A percentile compares a stretch with the other conserved stretches of the same genome.
Conservation (phyloP, 805 yeast genomes). For the Zygoascus bituminiphila region DNA sequence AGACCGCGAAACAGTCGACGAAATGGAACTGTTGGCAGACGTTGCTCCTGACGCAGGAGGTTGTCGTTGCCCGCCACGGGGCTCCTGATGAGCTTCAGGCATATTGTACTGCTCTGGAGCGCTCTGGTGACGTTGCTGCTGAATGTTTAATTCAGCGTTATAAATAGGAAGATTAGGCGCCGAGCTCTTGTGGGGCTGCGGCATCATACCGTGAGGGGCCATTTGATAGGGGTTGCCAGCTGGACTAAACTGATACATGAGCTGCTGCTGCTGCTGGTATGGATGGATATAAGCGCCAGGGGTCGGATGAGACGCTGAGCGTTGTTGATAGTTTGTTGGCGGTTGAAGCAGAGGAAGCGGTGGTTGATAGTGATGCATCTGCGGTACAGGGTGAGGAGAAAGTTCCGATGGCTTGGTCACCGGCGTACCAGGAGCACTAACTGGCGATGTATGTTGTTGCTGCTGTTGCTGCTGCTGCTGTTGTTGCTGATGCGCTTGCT, state of each 20-base stretch:
- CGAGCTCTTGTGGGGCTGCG: conserved; percentile 4
- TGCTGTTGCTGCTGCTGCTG: conserved; percentile 11
- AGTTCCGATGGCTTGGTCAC: neutral
- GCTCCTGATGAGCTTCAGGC: neutral
- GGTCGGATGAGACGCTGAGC: neutral
- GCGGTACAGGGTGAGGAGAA: neutral
- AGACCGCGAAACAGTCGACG: neutral
- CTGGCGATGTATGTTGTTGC: conserved; percentile 6
- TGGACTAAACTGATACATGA: neutral
- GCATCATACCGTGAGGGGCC: neutral
- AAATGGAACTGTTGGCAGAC: neutral
- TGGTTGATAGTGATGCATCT: neutral
- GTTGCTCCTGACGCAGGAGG: neutral
- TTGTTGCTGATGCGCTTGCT: conserved; percentile 10
- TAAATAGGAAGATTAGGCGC: conserved; percentile 4
- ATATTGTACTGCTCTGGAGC: neutral
- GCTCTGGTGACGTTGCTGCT: neutral
- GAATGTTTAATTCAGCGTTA: neutral
- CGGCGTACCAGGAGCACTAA: neutral
- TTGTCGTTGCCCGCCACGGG: no score
- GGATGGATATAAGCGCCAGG: conserved; percentile 3
- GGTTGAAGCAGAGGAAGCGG: neutral
- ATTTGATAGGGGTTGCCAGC: neutral
- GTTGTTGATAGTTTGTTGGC: neutral
- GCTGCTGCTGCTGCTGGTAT: conserved; percentile 6